A percentile compares a stretch with the other conserved stretches of the same genome.
phyloP scores from a whole-genome alignment of 2,329 filamentous ascomycete genomes.

The Trichoderma sp. region DNA sequence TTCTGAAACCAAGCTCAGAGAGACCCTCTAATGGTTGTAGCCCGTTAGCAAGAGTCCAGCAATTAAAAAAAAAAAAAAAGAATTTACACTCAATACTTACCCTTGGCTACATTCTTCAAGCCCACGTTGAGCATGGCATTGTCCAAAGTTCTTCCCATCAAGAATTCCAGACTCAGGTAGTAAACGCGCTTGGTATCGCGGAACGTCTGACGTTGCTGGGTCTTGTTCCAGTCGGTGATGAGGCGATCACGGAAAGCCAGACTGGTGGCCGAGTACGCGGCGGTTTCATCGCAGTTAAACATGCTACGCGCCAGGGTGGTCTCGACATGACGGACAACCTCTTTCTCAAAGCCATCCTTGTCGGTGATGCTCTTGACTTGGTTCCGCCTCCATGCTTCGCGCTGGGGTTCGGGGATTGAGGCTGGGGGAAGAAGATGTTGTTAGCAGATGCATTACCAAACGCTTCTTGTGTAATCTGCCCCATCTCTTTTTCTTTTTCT shows the following conservation, averaged over 20 bases:
- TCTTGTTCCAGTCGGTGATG: conserved; percentile 96
- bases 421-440: conserved; percentile 46
- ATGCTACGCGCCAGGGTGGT: conserved; percentile 93
- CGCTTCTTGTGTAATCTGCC: not conserved
- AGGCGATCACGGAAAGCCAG: conserved; percentile 91
- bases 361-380: conserved; percentile 70
- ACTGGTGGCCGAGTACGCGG: conserved; percentile 88
- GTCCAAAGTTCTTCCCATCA: conserved; percentile 95
- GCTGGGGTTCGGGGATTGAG: conserved; percentile 84
- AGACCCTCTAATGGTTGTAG: conserved; percentile 67
- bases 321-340: conserved; percentile 92
- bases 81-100: conserved; percentile 48
- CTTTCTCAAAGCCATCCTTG: conserved; percentile 83
- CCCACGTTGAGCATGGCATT: conserved; percentile 98
- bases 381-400: conserved; percentile 74
- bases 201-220: conserved; percentile 93
- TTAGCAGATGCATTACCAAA: not conserved
- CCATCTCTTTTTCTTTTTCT: not conserved
- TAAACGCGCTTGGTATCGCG: conserved; percentile 92
- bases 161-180: conserved; percentile 94
- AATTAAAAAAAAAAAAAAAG: no score
- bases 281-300: conserved; percentile 96
- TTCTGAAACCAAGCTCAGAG: conserved; percentile 87
- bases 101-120: conserved; percentile 79
- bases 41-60: not conserved